Evolutionary conservation across 1,139 yeast species (phyloP).

Genomic region (Meyerozyma carpophila): DNA sequence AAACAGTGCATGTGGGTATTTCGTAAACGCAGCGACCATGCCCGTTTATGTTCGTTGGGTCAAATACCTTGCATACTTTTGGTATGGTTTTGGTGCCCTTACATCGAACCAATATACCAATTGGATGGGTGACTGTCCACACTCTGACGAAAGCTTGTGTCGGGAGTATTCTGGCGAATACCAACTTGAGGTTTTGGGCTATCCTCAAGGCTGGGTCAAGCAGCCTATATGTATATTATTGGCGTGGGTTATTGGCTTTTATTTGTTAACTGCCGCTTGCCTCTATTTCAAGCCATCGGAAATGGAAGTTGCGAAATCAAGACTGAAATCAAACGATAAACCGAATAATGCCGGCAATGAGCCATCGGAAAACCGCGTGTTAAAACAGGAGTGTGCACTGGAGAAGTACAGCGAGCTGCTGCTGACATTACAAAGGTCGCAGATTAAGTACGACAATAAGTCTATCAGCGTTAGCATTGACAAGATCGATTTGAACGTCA

Average conservation of each 20-base stretch:
- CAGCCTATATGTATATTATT: constrained; percentile 59
- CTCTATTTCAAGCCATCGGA: constrained; percentile 47
- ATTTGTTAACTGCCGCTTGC: constrained; percentile 41
- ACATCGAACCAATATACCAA: constrained; percentile 60
- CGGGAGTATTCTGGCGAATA: constrained; percentile 48
- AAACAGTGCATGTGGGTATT: constrained; percentile 77
- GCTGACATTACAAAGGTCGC: neutral
- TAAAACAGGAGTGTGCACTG: neutral
- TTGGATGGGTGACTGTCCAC: constrained; percentile 54
- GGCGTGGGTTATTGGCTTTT: constrained; percentile 57
- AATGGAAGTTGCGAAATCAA: constrained; percentile 45
- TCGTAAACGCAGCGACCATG: constrained; percentile 66
- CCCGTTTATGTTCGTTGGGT: constrained; percentile 88
- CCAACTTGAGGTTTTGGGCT: constrained; percentile 56
- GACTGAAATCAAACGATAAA: constrained; percentile 14
- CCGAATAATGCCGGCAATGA: neutral
- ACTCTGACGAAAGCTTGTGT: constrained; percentile 22
- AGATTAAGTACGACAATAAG: neutral
- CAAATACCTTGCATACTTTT: constrained; percentile 66
- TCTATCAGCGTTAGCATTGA: neutral
- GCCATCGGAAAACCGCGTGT: neutral
- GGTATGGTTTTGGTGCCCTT: constrained; percentile 74
- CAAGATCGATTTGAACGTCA: neutral
- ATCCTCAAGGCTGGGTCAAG: constrained; percentile 58
- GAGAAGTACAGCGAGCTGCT: neutral